These are phyloP conservation scores for Chlorencoelia australis DNA, from an alignment of 2,329 filamentous ascomycete species.

Conservation along the genomic window DNA sequence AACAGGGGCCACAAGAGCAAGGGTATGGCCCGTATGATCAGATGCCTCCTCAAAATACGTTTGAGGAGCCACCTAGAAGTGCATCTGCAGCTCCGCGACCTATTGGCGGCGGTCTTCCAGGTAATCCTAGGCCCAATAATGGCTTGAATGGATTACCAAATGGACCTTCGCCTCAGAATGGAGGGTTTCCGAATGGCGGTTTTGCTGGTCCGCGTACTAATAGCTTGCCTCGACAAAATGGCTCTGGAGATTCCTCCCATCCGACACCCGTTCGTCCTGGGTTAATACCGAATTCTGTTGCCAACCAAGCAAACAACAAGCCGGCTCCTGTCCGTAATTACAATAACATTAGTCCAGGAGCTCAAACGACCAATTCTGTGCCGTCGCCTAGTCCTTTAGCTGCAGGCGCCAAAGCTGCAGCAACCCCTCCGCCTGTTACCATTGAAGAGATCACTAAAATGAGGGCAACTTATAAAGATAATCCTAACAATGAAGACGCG, in stretches of 20 bases:
- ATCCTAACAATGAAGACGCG: slow-evolving; percentile 61
- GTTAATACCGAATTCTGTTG: slow-evolving; percentile 47
- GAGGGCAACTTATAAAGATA: slow-evolving; percentile 56
- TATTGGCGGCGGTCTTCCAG: slow-evolving; percentile 8
- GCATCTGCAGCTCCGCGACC: slow-evolving; percentile 20
- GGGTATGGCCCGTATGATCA: slow-evolving; percentile 17
- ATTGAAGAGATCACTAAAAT: slow-evolving; percentile 67
- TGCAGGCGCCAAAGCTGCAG: slow-evolving; percentile 3
- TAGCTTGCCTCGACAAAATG: slow-evolving; percentile 16
- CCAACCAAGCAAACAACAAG: slow-evolving; percentile 39
- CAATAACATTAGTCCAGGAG: slow-evolving; percentile 15
- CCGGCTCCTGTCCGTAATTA: slow-evolving; percentile 40
- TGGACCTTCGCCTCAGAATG: slow-evolving; percentile 12
- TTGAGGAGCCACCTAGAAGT: slow-evolving; percentile 20
- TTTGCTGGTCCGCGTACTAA: slow-evolving; percentile 12
- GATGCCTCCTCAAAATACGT: slow-evolving; percentile 13
- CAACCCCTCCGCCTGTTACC: slow-evolving; percentile 45
- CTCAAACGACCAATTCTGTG: neutral
- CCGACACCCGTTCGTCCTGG: slow-evolving; percentile 54
- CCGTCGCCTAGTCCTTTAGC: slow-evolving; percentile 1
- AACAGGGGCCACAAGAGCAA: too few species aligned
- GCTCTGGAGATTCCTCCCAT: slow-evolving; percentile 41
- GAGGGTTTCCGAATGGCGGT: slow-evolving; percentile 8
- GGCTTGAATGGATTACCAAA: slow-evolving; percentile 12
- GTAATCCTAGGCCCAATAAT: slow-evolving; percentile 12